Conservation (phyloP, 495 filamentous ascomycete species). For the Cladorrhinum samala region DNA sequence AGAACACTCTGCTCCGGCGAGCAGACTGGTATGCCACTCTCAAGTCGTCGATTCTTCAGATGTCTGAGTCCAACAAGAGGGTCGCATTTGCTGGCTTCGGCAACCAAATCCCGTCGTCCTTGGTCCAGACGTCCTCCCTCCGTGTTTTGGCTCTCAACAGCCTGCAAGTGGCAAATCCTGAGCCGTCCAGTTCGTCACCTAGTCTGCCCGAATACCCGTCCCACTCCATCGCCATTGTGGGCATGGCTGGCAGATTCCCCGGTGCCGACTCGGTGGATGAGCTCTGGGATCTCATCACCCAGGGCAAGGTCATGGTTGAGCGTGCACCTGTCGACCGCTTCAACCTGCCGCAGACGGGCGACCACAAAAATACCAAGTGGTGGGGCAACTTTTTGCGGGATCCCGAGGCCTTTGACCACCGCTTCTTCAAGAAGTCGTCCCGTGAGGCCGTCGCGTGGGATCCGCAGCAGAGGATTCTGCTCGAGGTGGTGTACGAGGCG, state of each 20-base stretch:
- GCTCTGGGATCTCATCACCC: constrained; percentile 10
- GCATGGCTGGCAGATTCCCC: constrained; percentile 33
- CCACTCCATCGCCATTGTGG: constrained; percentile 25
- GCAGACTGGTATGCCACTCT: neutral
- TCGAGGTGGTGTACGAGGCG: constrained; percentile 73
- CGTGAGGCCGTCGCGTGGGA: constrained; percentile 55
- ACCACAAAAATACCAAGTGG: neutral
- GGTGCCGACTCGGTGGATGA: constrained; percentile 18
- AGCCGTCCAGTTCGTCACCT: no score
- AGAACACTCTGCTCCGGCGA: neutral
- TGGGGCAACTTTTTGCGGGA: constrained; percentile 30
- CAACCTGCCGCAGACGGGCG: neutral
- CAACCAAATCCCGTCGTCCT: neutral
- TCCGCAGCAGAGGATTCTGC: constrained; percentile 67
- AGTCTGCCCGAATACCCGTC: constrained; percentile 1
- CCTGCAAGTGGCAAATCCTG: neutral
- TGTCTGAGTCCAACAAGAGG: neutral
- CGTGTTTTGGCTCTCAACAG: neutral
- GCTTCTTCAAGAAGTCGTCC: constrained; percentile 52
- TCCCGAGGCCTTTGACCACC: constrained; percentile 41
- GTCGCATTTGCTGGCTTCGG: neutral
- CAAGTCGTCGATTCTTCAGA: neutral
- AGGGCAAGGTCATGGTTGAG: neutral
- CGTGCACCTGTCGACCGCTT: neutral
- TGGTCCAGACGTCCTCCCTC: neutral